Conservation (phyloP, 805 yeast genomes). For the Wickerhamiella allomyrinae region DNA sequence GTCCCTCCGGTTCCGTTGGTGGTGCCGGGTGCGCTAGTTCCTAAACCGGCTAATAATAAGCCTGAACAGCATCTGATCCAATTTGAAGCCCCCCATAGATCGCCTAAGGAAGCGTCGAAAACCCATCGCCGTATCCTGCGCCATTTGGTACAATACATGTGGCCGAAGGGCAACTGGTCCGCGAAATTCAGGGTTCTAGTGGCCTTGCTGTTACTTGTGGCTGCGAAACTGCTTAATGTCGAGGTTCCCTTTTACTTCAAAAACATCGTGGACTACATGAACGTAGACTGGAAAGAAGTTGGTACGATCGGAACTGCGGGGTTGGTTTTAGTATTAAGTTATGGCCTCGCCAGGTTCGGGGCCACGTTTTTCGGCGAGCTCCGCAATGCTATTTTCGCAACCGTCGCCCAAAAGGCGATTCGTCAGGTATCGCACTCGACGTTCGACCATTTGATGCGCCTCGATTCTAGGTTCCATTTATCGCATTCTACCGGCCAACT, state of each 20-base stretch:
- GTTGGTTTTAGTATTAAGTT: constrained; percentile 47
- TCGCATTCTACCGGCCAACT: constrained; percentile 91
- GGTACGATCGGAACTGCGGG: constrained; percentile 46
- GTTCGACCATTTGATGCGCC: constrained; percentile 62
- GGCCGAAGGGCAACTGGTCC: constrained; percentile 25
- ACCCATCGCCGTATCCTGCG: constrained; percentile 12
- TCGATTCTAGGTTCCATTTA: constrained; percentile 83
- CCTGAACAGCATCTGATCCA: no score
- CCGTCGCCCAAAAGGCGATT: constrained; percentile 90
- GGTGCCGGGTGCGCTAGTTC: no score
- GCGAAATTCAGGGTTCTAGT: constrained; percentile 55
- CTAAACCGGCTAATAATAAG: no score
- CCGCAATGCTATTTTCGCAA: constrained; percentile 88
- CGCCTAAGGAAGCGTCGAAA: not conserved
- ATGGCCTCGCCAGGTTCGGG: constrained; percentile 90
- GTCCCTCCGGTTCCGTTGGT: no score
- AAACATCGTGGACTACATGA: constrained; percentile 80
- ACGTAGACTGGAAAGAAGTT: constrained; percentile 65
- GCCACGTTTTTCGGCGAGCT: constrained; percentile 89
- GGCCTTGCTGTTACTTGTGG: constrained; percentile 60
- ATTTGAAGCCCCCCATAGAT: not conserved
- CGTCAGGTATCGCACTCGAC: constrained; percentile 79
- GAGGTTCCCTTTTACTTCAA: constrained; percentile 95
- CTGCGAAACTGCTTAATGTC: constrained; percentile 75
- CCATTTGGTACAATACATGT: constrained; percentile 22